Evolutionary conservation across 108 stramenopile species (phyloP).

Genomic region (Poteriospumella lacustris): DNA sequence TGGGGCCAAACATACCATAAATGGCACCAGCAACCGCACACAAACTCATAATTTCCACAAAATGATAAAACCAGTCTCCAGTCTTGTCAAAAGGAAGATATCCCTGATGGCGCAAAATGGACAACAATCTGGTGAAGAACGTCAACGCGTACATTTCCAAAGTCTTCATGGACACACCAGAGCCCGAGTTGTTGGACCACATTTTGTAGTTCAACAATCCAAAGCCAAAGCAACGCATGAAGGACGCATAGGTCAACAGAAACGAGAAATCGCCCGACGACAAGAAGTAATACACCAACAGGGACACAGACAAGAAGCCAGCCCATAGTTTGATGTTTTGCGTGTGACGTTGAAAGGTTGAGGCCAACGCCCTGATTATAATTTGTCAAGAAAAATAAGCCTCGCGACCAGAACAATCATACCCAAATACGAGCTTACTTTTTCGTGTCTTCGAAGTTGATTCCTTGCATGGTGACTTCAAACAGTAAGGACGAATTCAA

Average conservation of each 20-base stretch:
- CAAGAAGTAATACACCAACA: slow-evolving; percentile 80
- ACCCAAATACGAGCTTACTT: background rate
- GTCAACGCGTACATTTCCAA: slow-evolving; percentile 82
- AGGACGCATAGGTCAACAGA: slow-evolving; percentile 89
- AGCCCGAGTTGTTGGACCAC: slow-evolving; percentile 63
- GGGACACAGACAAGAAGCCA: slow-evolving; percentile 77
- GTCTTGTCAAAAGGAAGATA: slow-evolving; percentile 97
- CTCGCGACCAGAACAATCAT: background rate
- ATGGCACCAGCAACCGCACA: slow-evolving; percentile 65
- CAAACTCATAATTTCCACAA: slow-evolving; percentile 78
- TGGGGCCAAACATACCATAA: slow-evolving; percentile 68
- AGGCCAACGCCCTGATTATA: background rate
- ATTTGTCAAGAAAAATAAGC: background rate
- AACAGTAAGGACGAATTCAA: too few relatives aligned
- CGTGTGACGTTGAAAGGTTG: background rate
- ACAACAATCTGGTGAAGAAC: slow-evolving; percentile 84
- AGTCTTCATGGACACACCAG: slow-evolving; percentile 86
- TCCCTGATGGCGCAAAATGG: slow-evolving; percentile 91
- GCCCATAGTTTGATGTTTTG: slow-evolving; percentile 57
- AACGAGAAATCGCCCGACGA: slow-evolving; percentile 95
- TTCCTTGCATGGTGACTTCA: background rate
- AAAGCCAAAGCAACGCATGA: slow-evolving; percentile 91
- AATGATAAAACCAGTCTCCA: slow-evolving; percentile 95
- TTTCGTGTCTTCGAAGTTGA: background rate
- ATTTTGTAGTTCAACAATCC: slow-evolving; percentile 79